phyloP scores from a whole-genome alignment of 805 yeast genomes.

The Metschnikowia amazonensis region DNA sequence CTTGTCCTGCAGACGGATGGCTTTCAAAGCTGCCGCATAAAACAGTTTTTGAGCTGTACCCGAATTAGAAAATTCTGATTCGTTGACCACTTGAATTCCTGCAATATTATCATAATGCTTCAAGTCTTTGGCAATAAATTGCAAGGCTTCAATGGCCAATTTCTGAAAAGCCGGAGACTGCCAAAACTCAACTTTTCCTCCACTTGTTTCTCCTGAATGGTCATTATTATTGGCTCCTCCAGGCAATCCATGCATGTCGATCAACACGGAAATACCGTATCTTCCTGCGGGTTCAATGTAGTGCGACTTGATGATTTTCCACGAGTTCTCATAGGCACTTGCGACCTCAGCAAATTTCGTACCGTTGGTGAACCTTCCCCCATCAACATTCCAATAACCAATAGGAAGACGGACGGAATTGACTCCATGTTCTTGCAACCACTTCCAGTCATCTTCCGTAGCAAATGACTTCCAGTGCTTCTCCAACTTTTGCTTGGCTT shows the following conservation, averaged over 20 bases:
- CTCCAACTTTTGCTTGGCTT: constrained; percentile 51
- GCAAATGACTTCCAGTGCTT: constrained; percentile 65
- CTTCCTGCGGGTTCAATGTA: constrained; percentile 57
- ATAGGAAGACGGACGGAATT: constrained; percentile 81
- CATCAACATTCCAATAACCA: constrained; percentile 85
- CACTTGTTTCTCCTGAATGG: constrained; percentile 66
- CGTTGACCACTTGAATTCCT: constrained; percentile 85
- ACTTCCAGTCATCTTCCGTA: constrained; percentile 72
- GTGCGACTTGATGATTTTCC: constrained; percentile 54
- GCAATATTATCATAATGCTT: constrained; percentile 59
- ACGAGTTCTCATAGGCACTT: constrained; percentile 65
- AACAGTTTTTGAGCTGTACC: constrained; percentile 53
- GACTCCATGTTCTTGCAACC: constrained; percentile 64
- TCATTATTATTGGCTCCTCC: constrained; percentile 87
- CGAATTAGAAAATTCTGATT: constrained; percentile 61
- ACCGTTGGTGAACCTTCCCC: constrained; percentile 52
- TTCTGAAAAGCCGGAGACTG: constrained; percentile 35
- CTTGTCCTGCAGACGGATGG: constrained; percentile 53
- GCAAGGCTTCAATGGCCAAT: constrained; percentile 48
- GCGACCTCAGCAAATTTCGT: constrained; percentile 59
- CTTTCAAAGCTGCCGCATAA: constrained; percentile 60
- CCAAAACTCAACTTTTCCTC: constrained; percentile 67
- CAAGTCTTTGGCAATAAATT: constrained; percentile 62
- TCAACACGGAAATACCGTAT: constrained; percentile 65
- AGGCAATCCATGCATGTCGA: constrained; percentile 88